Base-by-base conservation (phyloP, 2,329 filamentous ascomycete species). In the Grosmannia penicillata region DNA sequence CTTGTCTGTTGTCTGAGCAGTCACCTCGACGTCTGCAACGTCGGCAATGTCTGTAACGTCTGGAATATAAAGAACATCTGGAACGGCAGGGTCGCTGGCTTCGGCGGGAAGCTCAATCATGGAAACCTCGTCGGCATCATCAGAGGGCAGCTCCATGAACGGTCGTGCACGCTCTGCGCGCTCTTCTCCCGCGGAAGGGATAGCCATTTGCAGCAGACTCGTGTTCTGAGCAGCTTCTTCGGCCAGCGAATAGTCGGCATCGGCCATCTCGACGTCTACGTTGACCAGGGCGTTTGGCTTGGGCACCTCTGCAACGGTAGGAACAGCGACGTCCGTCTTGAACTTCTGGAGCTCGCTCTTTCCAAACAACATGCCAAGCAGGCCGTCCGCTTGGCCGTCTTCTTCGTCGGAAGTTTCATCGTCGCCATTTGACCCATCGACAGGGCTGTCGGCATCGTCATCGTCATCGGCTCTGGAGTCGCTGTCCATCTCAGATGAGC, bases 361-460 rank as follows among this genome's bases (percentile, higher is more conserved):
- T 29, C 63, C 68, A 45, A 77, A 78, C 18, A 78, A 61, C 23
- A 76, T 56, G 0, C 72, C 71, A 2, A 77, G 53, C 0, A 77
- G 54, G 1, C 69, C 68, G 22, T 56, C 51, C 1, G 59, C 56
- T 19, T 62, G 58, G n/a, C 58, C 61, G 3, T 59, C 61, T 3
- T 61, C 54, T 2, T 52, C 51, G 22, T 37, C 36, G 2, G 27
- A 23, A 9, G 28, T 30, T 29, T 60, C 58, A 21, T 57, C 56
- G 19, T 56, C 64, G 5, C 57, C 60, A 6, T 65, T 65, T 9
- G 65, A 63, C 4, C 60, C 61, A n/a, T 62, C 62, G 11, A 58
- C 57, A 14, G n/a, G n/a, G n/a, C n/a, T 61, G 53, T 57, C 58
- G 2, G 55, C 57, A 3, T 58, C 62, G 19, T 59, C 61, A 28